Conservation (phyloP, 306 rosid genomes). For the Arachis hypogaea region DNA sequence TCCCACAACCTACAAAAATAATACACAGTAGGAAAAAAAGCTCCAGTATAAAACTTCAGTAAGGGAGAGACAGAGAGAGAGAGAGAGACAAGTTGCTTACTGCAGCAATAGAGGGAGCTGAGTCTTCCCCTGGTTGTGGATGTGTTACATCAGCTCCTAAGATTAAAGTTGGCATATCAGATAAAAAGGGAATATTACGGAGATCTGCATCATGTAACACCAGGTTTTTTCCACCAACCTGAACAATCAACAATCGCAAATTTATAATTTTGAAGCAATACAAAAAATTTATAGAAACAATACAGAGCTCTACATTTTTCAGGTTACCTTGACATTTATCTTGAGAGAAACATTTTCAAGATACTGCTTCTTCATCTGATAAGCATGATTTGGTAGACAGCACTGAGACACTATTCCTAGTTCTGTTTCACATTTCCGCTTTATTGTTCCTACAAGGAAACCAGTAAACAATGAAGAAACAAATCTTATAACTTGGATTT, state of each 20-base stretch:
- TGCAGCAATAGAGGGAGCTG: constrained; percentile 82
- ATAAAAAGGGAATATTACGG: constrained; percentile 50
- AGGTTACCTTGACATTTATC: constrained; percentile 77
- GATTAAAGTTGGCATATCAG: constrained; percentile 69
- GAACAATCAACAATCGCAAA: neutral
- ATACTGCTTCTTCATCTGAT: constrained; percentile 49
- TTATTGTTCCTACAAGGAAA: constrained; percentile 57
- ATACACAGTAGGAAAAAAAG: neutral
- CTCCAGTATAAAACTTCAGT: too few relatives aligned
- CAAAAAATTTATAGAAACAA: constrained; percentile 4
- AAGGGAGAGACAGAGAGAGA: too few relatives aligned
- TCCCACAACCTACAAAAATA: constrained; percentile 69
- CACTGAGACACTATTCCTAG: constrained; percentile 88
- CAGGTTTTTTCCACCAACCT: constrained; percentile 80
- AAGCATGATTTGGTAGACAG: constrained; percentile 53
- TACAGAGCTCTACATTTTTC: neutral
- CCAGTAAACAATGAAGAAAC: neutral
- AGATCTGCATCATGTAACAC: constrained; percentile 63
- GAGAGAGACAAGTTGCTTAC: constrained; percentile 43
- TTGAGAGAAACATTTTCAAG: constrained; percentile 80
- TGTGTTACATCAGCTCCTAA: constrained; percentile 90
- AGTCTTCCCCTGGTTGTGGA: constrained; percentile 76
- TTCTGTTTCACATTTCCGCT: constrained; percentile 80
- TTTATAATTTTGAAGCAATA: neutral
- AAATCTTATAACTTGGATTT: neutral